Base-by-base conservation (phyloP, 495 filamentous ascomycete genomes). In the Thermochaetoides thermophila region DNA sequence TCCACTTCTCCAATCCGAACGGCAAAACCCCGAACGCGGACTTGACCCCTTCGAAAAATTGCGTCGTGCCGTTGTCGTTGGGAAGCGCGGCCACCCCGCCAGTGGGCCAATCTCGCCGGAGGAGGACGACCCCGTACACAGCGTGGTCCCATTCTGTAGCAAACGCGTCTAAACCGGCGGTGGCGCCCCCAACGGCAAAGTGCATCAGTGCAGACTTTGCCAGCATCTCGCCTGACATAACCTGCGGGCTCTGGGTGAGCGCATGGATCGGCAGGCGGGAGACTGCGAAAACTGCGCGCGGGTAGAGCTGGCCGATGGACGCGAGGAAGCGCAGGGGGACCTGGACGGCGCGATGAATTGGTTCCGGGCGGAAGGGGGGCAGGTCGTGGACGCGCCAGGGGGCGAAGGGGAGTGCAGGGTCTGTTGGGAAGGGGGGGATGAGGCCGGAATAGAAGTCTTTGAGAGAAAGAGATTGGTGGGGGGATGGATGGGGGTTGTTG, bases 241-340 rank as follows among this genome's bases (percentile, higher is more conserved):
- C 9, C 18, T 14, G 17, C 18, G 4, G 4, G 18, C 23, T 3
- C n/a, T 38, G n/a, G 28, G 5, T 17, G 29, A 29, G 16, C 7
- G 1, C 1, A 16, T 17, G 16, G n/a, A 24, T 23, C 8, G 36
- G 36, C 23, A 20, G 16, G 6, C 17, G 23, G 6, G 36, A 2
- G 2, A 39, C 13, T 8, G 14, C 27, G 27, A 39, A 39, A 6
- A 13, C 15, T 2, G 27, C 27, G 19, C 15, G 26, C 0, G 37
- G 31, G 20, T 39, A 39, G 14, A 39, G 37, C 1, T 5, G 5
- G 13, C 37, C 37, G 14, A 39, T 4, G 14, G 17, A 10, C n/a
- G 25, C 19, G 15, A 39, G 26, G 17, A 30, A 25, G 15, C 26
- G 20, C 1, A 1, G 13, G 1, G 25, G 17, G 18, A 32, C 21